Conservation (phyloP, 176 grass and related monocot species). For the Triticum aestivum region IWGSC_CS_RefSeq_v2.1 NC_057799.1:362742916-362743415, state of each 20-base stretch:
- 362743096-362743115: constrained; percentile 45
- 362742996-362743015: constrained; percentile 50
- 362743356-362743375: neutral
- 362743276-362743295: constrained; percentile 90
- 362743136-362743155: constrained; percentile 44
- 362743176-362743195: neutral
- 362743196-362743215: neutral
- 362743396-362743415: too few species aligned
- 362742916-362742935: neutral
- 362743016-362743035: constrained; percentile 68
- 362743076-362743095: constrained; percentile 67
- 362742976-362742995: constrained; percentile 64
- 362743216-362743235: neutral
- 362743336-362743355: neutral
- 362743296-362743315: constrained; percentile 36
- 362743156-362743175: neutral
- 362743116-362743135: constrained; percentile 41
- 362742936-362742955: constrained; percentile 52
- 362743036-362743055: constrained; percentile 48
- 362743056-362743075: constrained; percentile 80
- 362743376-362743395: neutral
- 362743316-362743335: constrained; percentile 72
- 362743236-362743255: constrained; percentile 51
- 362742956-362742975: constrained; percentile 66
- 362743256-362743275: constrained; percentile 63